Conservation (phyloP, 345 rosid genomes). For the Moricandia arvensis region DNA sequence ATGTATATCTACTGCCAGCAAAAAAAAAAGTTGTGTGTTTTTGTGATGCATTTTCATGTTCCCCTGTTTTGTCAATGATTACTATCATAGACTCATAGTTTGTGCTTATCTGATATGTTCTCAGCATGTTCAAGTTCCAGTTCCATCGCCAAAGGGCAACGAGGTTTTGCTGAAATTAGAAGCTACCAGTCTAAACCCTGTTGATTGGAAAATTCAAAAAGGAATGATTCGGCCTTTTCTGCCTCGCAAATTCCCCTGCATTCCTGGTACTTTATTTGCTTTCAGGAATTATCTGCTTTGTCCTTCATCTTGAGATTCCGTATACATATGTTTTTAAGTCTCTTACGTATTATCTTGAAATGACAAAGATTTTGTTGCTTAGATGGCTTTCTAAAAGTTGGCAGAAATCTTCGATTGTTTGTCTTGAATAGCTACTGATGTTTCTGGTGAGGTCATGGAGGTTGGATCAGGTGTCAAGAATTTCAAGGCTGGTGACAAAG, state of each 20-base stretch:
- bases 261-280: constrained; percentile 51
- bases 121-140: constrained; percentile 66
- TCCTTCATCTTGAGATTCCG: background rate
- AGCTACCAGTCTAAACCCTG: constrained; percentile 61
- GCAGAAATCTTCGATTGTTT: background rate
- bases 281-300: background rate
- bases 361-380: background rate
- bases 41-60: background rate
- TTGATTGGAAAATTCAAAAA: constrained; percentile 71
- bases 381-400: background rate
- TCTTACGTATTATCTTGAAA: too few relatives aligned
- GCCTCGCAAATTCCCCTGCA: constrained; percentile 72
- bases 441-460: constrained; percentile 71
- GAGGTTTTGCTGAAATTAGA: constrained; percentile 64
- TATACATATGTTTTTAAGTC: too few relatives aligned
- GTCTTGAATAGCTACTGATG: constrained; percentile 62
- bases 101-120: constrained; percentile 4
- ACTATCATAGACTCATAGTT: background rate
- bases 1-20: background rate
- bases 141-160: constrained; percentile 48
- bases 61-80: background rate
- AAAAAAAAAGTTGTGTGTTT: too few relatives aligned
- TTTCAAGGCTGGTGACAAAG: constrained; percentile 79
- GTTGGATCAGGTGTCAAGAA: constrained; percentile 60
- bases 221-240: constrained; percentile 58